Evolutionary conservation across 1,284 basidiomycete genomes (phyloP).

Genomic region (Cutaneotrichosporon sp.): DNA sequence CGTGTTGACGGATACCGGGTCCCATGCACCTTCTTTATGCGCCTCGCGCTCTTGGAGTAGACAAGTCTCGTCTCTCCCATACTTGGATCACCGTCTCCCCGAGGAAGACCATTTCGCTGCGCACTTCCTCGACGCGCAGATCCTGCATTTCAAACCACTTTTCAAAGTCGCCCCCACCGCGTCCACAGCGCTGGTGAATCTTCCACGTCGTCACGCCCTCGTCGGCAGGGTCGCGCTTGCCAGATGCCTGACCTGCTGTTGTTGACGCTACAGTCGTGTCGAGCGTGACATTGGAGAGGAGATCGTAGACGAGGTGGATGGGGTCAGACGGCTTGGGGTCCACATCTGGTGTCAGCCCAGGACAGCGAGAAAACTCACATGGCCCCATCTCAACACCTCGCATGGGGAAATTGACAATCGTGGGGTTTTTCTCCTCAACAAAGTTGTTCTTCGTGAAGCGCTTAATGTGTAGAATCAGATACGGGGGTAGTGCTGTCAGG

Average conservation of each 20-base stretch:
- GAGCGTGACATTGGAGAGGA: slow-evolving; percentile 91
- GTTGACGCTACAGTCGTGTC: slow-evolving; percentile 86
- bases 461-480: slow-evolving; percentile 92
- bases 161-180: slow-evolving; percentile 74
- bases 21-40: not conserved
- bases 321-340: slow-evolving; percentile 59
- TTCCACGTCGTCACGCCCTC: slow-evolving; percentile 62
- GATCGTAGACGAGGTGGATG: slow-evolving; percentile 75
- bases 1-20: not conserved
- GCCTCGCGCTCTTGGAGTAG: slow-evolving; percentile 13
- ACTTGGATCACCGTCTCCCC: slow-evolving; percentile 93
- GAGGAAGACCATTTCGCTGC: slow-evolving; percentile 96
- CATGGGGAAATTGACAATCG: slow-evolving; percentile 94
- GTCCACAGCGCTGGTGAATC: slow-evolving; percentile 69
- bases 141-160: slow-evolving; percentile 98
- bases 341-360: slow-evolving; percentile 58
- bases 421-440: slow-evolving; percentile 98
- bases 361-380: slow-evolving; percentile 57
- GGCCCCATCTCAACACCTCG: slow-evolving; percentile 84
- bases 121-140: slow-evolving; percentile 88
- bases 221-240: slow-evolving; percentile 26
- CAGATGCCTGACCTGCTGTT: slow-evolving; percentile 27
- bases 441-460: slow-evolving; percentile 98
- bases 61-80: slow-evolving; percentile 46
- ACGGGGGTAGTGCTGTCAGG: slow-evolving; percentile 78